Percentiles rank a stretch among this genome's conserved stretches.
Evolutionary conservation across 306 rosid genomes (phyloP).

Genomic region (Senna tora): DNA sequence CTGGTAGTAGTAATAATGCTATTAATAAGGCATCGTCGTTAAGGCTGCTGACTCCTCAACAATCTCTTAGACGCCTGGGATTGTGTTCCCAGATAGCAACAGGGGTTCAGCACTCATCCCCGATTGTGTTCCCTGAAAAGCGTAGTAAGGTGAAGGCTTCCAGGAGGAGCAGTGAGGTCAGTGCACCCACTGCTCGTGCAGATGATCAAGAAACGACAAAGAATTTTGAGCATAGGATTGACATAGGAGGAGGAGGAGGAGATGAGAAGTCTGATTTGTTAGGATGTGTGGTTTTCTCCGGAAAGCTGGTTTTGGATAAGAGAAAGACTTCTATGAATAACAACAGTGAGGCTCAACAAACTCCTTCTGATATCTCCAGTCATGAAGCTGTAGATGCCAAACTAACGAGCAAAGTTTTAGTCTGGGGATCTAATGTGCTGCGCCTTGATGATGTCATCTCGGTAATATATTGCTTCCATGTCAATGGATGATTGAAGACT

Average conservation of each 20-base stretch:
- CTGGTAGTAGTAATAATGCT: constrained; percentile 47
- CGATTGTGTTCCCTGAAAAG: constrained; percentile 93
- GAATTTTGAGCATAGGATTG: constrained; percentile 85
- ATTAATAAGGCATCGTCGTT: constrained; percentile 49
- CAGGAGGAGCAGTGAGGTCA: constrained; percentile 49
- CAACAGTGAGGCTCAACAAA: constrained; percentile 47
- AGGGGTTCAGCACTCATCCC: constrained; percentile 87
- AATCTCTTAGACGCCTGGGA: constrained; percentile 81
- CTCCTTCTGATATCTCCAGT: constrained; percentile 46
- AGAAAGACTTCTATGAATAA: constrained; percentile 48
- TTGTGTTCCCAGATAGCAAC: constrained; percentile 90
- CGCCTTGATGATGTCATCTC: constrained; percentile 83
- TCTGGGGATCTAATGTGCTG: constrained; percentile 84
- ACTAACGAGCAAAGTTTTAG: constrained; percentile 85
- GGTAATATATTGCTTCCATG: constrained; percentile 60
- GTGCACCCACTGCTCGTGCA: constrained; percentile 37
- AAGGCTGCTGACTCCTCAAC: constrained; percentile 71
- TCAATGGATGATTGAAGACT: constrained; percentile 37
- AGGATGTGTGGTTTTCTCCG: constrained; percentile 78
- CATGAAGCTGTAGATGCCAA: constrained; percentile 73
- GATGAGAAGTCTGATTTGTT: constrained; percentile 92
- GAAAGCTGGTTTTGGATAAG: constrained; percentile 83
- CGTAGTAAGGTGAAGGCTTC: constrained; percentile 70
- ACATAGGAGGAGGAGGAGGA: constrained; percentile 70
- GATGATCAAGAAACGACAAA: constrained; percentile 57